Evolutionary conservation across 2,329 filamentous ascomycete genomes (phyloP), one percentile per base, ranked within the genome.

Genomic region (Phyllosticta ampelicida): DNA sequence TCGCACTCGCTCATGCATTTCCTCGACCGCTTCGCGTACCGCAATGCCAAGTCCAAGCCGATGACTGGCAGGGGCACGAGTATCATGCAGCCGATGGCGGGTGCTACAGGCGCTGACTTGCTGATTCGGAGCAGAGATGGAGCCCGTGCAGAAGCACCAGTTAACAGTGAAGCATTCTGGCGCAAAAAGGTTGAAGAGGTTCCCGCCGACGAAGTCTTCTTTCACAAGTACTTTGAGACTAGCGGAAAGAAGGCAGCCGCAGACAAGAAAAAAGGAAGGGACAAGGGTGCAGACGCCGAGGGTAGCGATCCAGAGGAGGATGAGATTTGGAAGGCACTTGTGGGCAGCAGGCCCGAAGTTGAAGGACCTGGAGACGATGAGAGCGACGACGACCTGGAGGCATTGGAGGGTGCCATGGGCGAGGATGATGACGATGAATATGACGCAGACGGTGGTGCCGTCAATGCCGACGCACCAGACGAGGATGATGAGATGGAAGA

Each of bases 1-100:
- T 86, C 90, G 60, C 92, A 97, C 71, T 94, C 89, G 1, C 81
- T 99, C 53, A 94, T 94, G 67, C 87, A 95, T 71, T 99, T 99
- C 79, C 79, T 99, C 60, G 94, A 99, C 74, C 91, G 95, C 65
- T 99, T 99, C 72, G 90, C 96, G n/a, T 99, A 97, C 79, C 86
- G 89, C 64, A 96, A 94, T 66, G 85, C 92, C 61, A 96, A 96
- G 78, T 77, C 84, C 3, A 81, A 77, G 63, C 64, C 69, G 5
- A 64, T 80, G 16, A 70, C 77, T 29, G 78, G 83, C 28, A 87
- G 89, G 62, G 95, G 95, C 54, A 80, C 82, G 26, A 96, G 90
- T 23, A 95, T 99, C 72, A 99, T 99, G 94, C 94, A 99, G 73
- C 94, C 95, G 48, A 82, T 96, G 67, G 80, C 82, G 55, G 83